These are phyloP conservation scores for Nemania abortiva DNA, from an alignment of 2,329 filamentous ascomycete species.

Conservation along the genomic window DNA sequence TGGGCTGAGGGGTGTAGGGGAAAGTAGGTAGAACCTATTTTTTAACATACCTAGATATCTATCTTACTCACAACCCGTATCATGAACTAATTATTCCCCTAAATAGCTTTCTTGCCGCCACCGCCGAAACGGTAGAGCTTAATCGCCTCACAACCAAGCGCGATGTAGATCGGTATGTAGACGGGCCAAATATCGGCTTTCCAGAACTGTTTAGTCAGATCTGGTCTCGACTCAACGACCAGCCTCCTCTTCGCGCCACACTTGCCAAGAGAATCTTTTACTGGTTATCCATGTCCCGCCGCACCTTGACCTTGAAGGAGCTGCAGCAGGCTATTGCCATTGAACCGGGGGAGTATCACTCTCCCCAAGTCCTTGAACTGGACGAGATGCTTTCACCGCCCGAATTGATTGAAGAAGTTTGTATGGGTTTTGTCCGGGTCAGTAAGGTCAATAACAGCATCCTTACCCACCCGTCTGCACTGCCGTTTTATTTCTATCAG, in stretches of 20 bases:
- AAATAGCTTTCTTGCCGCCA: conserved; percentile 19
- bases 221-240: conserved; percentile 26
- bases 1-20: conserved; percentile 17
- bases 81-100: background rate
- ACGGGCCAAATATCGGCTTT: conserved; percentile 4
- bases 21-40: conserved; percentile 15
- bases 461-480: conserved; percentile 19
- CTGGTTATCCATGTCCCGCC: conserved; percentile 22
- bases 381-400: conserved; percentile 18
- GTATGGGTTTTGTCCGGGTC: conserved; percentile 18
- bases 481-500: conserved; percentile 26
- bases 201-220: conserved; percentile 18
- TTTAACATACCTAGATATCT: background rate
- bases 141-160: conserved; percentile 13
- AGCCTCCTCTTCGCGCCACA: conserved; percentile 10
- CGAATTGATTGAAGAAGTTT: conserved; percentile 20
- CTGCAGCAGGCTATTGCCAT: conserved; percentile 24
- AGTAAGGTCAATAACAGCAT: conserved; percentile 9
- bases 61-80: background rate
- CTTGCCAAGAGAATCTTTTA: conserved; percentile 25
- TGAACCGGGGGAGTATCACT: conserved; percentile 4
- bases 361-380: background rate
- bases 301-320: conserved; percentile 22
- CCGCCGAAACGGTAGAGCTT: conserved; percentile 8
- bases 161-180: conserved; percentile 7